These are phyloP conservation scores for Curvularia sp. DNA, from an alignment of 2,329 filamentous ascomycete species.

Conservation along the genomic window DNA sequence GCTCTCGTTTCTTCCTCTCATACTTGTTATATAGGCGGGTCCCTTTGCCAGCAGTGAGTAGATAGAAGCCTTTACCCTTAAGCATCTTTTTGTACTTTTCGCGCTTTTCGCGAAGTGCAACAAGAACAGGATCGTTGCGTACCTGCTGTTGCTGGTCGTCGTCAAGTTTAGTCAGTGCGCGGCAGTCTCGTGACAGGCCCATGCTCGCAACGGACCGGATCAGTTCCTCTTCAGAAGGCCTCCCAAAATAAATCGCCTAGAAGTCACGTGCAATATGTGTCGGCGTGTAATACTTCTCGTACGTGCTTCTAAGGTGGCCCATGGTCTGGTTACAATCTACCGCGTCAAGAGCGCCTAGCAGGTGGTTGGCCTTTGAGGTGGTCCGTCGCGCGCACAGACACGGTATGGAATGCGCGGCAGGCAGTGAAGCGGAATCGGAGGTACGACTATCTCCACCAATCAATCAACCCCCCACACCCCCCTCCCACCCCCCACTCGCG, in stretches of 20 bases:
- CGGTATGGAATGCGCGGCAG: not conserved
- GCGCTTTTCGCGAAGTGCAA: slow-evolving; percentile 18
- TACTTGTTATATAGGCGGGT: slow-evolving; percentile 5
- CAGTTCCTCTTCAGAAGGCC: slow-evolving; percentile 20
- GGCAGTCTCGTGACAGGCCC: slow-evolving; percentile 12
- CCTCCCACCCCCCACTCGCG: not conserved
- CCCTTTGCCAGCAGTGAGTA: slow-evolving; percentile 16
- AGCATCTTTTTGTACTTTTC: slow-evolving; percentile 19
- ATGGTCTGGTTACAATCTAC: slow-evolving; percentile 24
- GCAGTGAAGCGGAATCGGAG: not conserved
- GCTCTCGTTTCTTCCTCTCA: slow-evolving; percentile 5
- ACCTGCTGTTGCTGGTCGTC: slow-evolving; percentile 21
- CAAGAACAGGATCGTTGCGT: slow-evolving; percentile 22
- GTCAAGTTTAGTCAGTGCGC: slow-evolving; percentile 23
- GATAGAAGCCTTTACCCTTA: slow-evolving; percentile 21
- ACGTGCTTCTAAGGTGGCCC: slow-evolving; percentile 20
- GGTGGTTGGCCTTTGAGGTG: slow-evolving; percentile 1
- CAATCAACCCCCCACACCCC: not conserved
- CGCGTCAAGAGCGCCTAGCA: slow-evolving; percentile 8
- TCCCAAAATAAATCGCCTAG: slow-evolving; percentile 28
- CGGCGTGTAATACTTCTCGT: slow-evolving; percentile 26
- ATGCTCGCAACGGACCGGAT: slow-evolving; percentile 26
- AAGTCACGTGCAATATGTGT: slow-evolving; percentile 26
- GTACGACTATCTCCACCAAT: slow-evolving; percentile 1
- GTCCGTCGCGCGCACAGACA: not conserved